These are phyloP conservation scores for Brassica cretica DNA, from an alignment of 345 rosid genomes.

Conservation along the genomic window DNA sequence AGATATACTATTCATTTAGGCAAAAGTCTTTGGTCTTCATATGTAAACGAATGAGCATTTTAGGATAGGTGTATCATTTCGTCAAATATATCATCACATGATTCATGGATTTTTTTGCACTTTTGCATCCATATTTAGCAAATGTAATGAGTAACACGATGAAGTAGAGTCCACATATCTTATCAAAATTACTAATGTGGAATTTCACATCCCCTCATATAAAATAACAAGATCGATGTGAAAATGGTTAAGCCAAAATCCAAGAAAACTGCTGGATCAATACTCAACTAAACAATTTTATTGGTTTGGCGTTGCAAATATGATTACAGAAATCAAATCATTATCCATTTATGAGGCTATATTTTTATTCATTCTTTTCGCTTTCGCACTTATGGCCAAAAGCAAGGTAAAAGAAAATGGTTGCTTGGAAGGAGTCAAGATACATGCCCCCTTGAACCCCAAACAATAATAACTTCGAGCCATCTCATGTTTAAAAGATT, in stretches of 20 bases:
- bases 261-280: slow-evolving; percentile 27
- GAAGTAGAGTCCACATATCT: not conserved
- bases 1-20: not conserved
- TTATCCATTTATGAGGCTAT: slow-evolving; percentile 24
- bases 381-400: slow-evolving; percentile 9
- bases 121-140: slow-evolving; percentile 11
- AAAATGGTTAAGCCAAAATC: slow-evolving; percentile 29
- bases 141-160: not conserved
- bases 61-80: slow-evolving; percentile 15
- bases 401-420: slow-evolving; percentile 17
- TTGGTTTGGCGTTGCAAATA: slow-evolving; percentile 13
- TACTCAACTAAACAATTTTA: not conserved
- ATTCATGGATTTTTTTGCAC: slow-evolving; percentile 4
- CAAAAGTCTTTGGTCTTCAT: not conserved
- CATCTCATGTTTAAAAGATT: slow-evolving; percentile 26
- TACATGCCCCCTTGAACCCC: slow-evolving; percentile 55
- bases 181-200: not conserved
- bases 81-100: slow-evolving; percentile 21
- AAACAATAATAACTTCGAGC: slow-evolving; percentile 30
- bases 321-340: slow-evolving; percentile 27
- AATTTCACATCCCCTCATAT: not conserved
- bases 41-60: slow-evolving; percentile 6
- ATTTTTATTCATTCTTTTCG: not conserved
- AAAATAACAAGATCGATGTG: slow-evolving; percentile 29
- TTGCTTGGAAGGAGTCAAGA: slow-evolving; percentile 45